phyloP scores from a whole-genome alignment of 192 early-diverging fungal genomes.

The Coemansia sp. region DNA sequence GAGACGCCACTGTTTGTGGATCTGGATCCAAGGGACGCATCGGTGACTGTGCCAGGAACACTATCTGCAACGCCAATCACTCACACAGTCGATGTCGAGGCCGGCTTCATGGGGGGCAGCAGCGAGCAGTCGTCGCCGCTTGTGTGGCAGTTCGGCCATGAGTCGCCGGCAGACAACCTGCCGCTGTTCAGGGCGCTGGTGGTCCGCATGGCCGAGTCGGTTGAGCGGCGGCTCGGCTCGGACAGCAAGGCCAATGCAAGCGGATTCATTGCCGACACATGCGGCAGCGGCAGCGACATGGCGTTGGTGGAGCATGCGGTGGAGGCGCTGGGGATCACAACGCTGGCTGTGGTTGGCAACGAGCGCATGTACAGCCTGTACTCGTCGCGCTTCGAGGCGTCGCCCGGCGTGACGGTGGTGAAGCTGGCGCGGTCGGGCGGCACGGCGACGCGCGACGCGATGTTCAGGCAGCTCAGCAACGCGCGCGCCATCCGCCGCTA shows the following conservation, averaged over 20 bases:
- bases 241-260: conserved; percentile 60
- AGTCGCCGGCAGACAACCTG: conserved; percentile 71
- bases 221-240: conserved; percentile 62
- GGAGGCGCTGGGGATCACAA: conserved; percentile 69
- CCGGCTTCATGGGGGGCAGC: conserved; percentile 67
- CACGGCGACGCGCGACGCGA: conserved; percentile 82
- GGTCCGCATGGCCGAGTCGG: conserved; percentile 60
- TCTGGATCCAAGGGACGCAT: conserved; percentile 75
- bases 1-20: conserved; percentile 80
- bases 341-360: conserved; percentile 88
- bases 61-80: conserved; percentile 74
- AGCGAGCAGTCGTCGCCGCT: conserved; percentile 71
- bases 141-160: conserved; percentile 89
- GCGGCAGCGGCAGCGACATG: conserved; percentile 72
- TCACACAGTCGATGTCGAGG: conserved; percentile 82
- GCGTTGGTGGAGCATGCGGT: conserved; percentile 75
- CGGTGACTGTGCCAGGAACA: conserved; percentile 84
- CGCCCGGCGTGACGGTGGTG: conserved; percentile 60
- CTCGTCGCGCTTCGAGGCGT: conserved; percentile 56
- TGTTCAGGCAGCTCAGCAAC: conserved; percentile 68
- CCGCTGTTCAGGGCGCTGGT: conserved; percentile 77
- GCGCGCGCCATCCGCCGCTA: conserved; percentile 82
- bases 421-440: conserved; percentile 94
- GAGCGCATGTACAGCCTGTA: conserved; percentile 91
- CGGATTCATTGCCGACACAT: conserved; percentile 86